Percentiles rank a stretch among this genome's conserved stretches.
These are phyloP conservation scores for Aquilaria malaccensis DNA, from an alignment of 345 rosid species.

Conservation along the genomic window DNA sequence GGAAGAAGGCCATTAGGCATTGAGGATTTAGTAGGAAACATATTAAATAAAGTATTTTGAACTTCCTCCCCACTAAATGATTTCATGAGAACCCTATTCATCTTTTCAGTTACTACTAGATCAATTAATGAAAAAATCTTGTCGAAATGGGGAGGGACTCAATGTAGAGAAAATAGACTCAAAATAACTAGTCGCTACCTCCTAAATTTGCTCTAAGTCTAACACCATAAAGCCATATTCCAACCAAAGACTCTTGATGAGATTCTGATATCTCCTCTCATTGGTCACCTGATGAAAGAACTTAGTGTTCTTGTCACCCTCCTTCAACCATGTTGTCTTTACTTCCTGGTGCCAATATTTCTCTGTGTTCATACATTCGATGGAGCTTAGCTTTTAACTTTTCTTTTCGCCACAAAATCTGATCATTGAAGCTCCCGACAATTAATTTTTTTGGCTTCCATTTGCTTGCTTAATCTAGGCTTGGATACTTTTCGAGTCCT, in stretches of 20 bases:
- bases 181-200: neutral
- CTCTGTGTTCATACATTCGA: neutral
- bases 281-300: neutral
- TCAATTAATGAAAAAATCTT: neutral
- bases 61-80: neutral
- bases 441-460: neutral
- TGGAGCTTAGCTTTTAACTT: neutral
- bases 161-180: neutral
- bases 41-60: neutral
- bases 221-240: neutral
- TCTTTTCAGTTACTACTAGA: neutral
- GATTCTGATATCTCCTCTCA: neutral
- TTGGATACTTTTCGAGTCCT: no score
- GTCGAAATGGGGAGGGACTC: neutral
- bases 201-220: neutral
- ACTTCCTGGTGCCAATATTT: neutral
- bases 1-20: neutral
- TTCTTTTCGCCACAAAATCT: neutral
- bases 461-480: no score
- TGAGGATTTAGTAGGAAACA: neutral
- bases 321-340: neutral
- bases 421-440: no score
- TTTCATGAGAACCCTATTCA: neutral
- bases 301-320: conserved; percentile 1
- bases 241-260: neutral